These are phyloP conservation scores for Cryptococcus sp. DNA, from an alignment of 1,284 basidiomycete species.

Conservation along the genomic window DNA sequence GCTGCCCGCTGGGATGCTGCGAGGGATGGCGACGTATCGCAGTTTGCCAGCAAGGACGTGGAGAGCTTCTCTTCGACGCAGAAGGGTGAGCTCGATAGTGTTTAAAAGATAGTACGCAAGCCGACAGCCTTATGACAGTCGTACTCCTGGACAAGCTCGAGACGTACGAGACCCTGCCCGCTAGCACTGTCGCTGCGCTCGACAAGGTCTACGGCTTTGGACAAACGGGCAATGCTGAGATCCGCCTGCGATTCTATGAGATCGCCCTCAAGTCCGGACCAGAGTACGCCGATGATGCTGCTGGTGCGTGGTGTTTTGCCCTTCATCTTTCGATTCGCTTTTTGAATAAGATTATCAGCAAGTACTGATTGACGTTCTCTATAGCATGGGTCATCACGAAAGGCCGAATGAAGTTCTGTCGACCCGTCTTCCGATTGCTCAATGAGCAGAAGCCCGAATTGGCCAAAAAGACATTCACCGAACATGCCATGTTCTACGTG, in stretches of 20 bases:
- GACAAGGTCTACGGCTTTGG: conserved; percentile 55
- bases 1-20: conserved; percentile 76
- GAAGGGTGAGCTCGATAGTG: conserved; percentile 26
- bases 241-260: conserved; percentile 57
- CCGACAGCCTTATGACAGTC: conserved; percentile 22
- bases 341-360: background rate
- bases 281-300: conserved; percentile 55
- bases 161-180: conserved; percentile 42
- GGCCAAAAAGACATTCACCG: conserved; percentile 56
- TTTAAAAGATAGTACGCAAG: background rate
- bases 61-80: conserved; percentile 46
- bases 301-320: conserved; percentile 43
- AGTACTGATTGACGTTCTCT: background rate
- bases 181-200: conserved; percentile 43
- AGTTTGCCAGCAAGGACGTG: conserved; percentile 48
- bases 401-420: conserved; percentile 57
- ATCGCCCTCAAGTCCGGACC: conserved; percentile 55
- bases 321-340: background rate
- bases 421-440: conserved; percentile 54
- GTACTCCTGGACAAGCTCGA: conserved; percentile 58
- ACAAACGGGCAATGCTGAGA: conserved; percentile 55
- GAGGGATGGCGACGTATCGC: conserved; percentile 56
- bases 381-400: conserved; percentile 56
- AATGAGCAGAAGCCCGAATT: conserved; percentile 55
- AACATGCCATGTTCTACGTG: conserved; percentile 56